Conservation (phyloP, 306 rosid genomes). For the Casuarina glauca region DNA sequence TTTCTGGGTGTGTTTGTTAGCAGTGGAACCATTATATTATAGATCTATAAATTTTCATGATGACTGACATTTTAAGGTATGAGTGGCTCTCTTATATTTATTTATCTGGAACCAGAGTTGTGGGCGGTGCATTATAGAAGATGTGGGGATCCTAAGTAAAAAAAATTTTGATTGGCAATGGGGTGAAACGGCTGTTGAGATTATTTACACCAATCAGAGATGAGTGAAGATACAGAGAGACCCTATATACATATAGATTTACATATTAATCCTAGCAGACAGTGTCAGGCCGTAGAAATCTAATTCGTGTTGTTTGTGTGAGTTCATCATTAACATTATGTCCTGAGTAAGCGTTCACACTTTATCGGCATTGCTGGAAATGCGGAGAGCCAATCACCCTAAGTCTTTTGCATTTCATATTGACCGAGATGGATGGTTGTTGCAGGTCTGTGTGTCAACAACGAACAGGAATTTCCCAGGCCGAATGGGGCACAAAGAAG, state of each 20-base stretch:
- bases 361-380: background rate
- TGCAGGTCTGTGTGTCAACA: constrained; percentile 87
- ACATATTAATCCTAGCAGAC: too few species aligned
- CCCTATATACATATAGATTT: too few species aligned
- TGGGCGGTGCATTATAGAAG: background rate
- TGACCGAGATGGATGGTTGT: background rate
- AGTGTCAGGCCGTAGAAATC: background rate
- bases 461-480: constrained; percentile 96
- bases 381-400: background rate
- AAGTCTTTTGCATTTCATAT: background rate
- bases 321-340: too few species aligned
- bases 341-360: background rate
- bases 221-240: too few species aligned
- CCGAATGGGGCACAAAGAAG: constrained; percentile 97
- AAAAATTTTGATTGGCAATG: background rate
- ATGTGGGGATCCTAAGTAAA: too few species aligned
- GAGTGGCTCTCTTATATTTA: background rate
- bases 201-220: background rate
- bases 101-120: background rate
- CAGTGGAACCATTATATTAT: too few species aligned
- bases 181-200: background rate
- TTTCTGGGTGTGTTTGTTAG: background rate
- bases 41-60: background rate
- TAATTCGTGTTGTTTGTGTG: too few species aligned
- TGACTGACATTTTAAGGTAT: background rate